Base-by-base conservation (phyloP, 176 grass and related monocot species). In the Paspalum notatum region DNA sequence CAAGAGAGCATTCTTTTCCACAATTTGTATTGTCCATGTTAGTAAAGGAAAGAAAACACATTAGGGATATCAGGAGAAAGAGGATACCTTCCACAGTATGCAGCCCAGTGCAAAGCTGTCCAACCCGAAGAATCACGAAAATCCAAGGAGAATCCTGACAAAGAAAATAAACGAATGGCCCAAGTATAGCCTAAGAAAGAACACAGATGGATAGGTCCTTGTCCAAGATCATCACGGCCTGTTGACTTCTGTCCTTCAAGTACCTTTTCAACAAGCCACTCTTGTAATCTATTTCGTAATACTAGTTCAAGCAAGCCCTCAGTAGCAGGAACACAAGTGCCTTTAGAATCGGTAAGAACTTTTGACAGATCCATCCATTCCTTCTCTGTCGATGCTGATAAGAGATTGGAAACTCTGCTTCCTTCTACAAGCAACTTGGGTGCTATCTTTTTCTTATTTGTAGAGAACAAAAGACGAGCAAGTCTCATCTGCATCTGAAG, bases 181-280 rank as follows among this genome's bases (percentile, higher is more conserved):
- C 96, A 99, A 66, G 85, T 83, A 95, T 99, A 99, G 66, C 90
- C 84, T 75, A 99, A 84, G 79, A 91, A 93, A 77, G 82, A 90
- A 89, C 96, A 99, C 13, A 99, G 79, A 87, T 99, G 96, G 62
- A 99, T 95, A 76, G 91, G 78, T 75, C 96, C 96, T 84, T 99
- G 92, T 26, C 96, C 96, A 75, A 84, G 81, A 82, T 84, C 75
- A 68, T 99, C 96, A 72, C 53, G 71, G 39, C 76, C 84, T 27
- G 92, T 93, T 77, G 89, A 78, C 81, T 85, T 93, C 58, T 88
- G 79, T 56, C 96, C 96, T 91, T 93, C 90, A 71, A 79, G 74
- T 68, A 95, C 21, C 57, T 89, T 99, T 87, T 91, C 88, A 69
- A 93, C 45, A 93, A 99, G 90, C 96, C 96, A 99, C 48, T 99